Base-by-base conservation (phyloP, 2,329 filamentous ascomycete genomes). In the Atkinsonella hypoxylon region DNA sequence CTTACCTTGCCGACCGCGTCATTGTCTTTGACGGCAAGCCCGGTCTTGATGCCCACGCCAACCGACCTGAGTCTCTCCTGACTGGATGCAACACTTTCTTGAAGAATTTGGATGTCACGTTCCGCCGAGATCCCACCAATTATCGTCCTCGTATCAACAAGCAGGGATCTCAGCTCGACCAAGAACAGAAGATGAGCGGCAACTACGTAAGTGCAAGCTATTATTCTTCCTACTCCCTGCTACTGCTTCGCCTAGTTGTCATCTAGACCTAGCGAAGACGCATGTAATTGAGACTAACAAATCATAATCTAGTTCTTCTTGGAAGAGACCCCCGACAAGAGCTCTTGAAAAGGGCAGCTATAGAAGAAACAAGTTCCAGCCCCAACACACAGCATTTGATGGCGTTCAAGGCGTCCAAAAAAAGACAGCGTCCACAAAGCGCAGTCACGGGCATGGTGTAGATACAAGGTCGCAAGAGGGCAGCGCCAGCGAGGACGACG, bases 61-160 rank as follows among this genome's bases (percentile, higher is more conserved):
- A 95, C 69, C 76, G 77, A 47, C 93, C 94, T 36, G 89, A 98
- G 73, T 94, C 87, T 42, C 79, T 98, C 49, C 79, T 97, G 61
- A 95, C 89, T 40, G 90, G 93, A 53, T 98, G 93, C 81, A 98
- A 98, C 77, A 80, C 77, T 54, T 98, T 98, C 79, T 72, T 98
- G 68, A 88, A 95, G 80, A 96, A 89, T 70, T 76, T 98, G 56
- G 89, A 98, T 62, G 93, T 98, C 61, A 97, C 93, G 47, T 98
- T 98, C 86, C 88, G 93, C 63, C 89, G 94, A 67, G 93, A 98
- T 65, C 93, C 94, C 55, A 89, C 85, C 72, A 95, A 93, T 64
- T 98, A 81, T 79, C 85, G 93, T 55, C 93, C 94, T 55, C 89
- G 94, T 72, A 98, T 98, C 77, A 98, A 98, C 81, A 98, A 98